These are phyloP conservation scores for Nitzschia palea DNA, from an alignment of 108 stramenopile genomes.

Conservation along the genomic window DNA sequence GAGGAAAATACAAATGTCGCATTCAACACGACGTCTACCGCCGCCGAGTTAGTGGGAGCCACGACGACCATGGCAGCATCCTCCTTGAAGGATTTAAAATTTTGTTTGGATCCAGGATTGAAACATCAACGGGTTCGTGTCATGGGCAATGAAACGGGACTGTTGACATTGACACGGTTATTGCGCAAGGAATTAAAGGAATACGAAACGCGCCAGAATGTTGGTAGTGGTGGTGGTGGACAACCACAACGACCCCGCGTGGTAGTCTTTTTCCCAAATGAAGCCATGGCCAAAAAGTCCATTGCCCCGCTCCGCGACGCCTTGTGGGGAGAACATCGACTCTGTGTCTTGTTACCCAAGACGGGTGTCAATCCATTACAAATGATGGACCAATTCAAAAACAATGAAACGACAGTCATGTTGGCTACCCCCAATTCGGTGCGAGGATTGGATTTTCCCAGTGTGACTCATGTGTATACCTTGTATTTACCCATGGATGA, in stretches of 20 bases:
- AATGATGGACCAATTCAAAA: slow-evolving; percentile 80
- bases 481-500: slow-evolving; percentile 80
- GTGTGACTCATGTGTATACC: slow-evolving; percentile 82
- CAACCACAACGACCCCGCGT: slow-evolving; percentile 59
- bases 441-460: slow-evolving; percentile 81
- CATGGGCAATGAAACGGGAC: slow-evolving; percentile 37
- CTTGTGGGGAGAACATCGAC: slow-evolving; percentile 77
- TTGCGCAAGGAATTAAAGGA: slow-evolving; percentile 71
- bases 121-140: slow-evolving; percentile 66
- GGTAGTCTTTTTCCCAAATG: slow-evolving; percentile 81
- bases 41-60: slow-evolving; percentile 37
- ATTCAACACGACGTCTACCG: neutral
- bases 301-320: slow-evolving; percentile 70
- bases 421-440: slow-evolving; percentile 83
- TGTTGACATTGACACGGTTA: slow-evolving; percentile 63
- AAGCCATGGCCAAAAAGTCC: slow-evolving; percentile 62
- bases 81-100: slow-evolving; percentile 70
- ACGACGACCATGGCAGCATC: slow-evolving; percentile 31
- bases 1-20: neutral
- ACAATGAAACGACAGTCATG: slow-evolving; percentile 65
- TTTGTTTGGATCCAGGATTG: slow-evolving; percentile 78
- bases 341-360: slow-evolving; percentile 78
- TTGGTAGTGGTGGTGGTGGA: slow-evolving; percentile 12
- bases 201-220: slow-evolving; percentile 42
- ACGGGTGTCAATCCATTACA: slow-evolving; percentile 61